Conservation (phyloP, 78 protist species). For the Guillardia theta region DNA sequence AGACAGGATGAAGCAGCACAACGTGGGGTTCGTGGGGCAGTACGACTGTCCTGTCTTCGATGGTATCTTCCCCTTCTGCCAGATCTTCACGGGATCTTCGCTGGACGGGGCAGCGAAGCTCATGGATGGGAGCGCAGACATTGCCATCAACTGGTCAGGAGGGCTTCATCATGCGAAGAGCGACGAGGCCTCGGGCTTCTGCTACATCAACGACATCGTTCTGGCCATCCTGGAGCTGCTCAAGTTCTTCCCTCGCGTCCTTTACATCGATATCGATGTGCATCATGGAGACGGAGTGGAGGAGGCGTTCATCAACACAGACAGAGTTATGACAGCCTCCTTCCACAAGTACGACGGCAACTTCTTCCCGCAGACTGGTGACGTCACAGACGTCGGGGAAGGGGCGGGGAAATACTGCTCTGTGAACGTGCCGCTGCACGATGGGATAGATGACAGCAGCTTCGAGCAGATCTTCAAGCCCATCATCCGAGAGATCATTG, state of each 20-base stretch:
- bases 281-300: conserved; percentile 98
- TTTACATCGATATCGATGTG: conserved; percentile 97
- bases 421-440: conserved; percentile 94
- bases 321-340: conserved; percentile 94
- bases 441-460: conserved; percentile 94
- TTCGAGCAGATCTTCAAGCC: conserved; percentile 89
- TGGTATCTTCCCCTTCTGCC: conserved; percentile 94
- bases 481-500: conserved; percentile 74
- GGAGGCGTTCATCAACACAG: conserved; percentile 93
- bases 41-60: conserved; percentile 98
- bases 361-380: conserved; percentile 86
- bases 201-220: conserved; percentile 99
- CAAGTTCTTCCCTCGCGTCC: background rate
- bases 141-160: conserved; percentile 96
- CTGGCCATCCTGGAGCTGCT: conserved; percentile 95
- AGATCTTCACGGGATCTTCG: conserved; percentile 94
- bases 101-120: conserved; percentile 56
- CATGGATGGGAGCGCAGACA: conserved; percentile 82
- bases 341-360: conserved; percentile 93
- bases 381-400: conserved; percentile 83
- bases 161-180: conserved; percentile 97
- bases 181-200: conserved; percentile 96
- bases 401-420: conserved; percentile 85
- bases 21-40: conserved; percentile 73
- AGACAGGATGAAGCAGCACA: conserved; percentile 43